phyloP scores from a whole-genome alignment of 352 stramenopile genomes.

The Pythium guiyangense region DNA sequence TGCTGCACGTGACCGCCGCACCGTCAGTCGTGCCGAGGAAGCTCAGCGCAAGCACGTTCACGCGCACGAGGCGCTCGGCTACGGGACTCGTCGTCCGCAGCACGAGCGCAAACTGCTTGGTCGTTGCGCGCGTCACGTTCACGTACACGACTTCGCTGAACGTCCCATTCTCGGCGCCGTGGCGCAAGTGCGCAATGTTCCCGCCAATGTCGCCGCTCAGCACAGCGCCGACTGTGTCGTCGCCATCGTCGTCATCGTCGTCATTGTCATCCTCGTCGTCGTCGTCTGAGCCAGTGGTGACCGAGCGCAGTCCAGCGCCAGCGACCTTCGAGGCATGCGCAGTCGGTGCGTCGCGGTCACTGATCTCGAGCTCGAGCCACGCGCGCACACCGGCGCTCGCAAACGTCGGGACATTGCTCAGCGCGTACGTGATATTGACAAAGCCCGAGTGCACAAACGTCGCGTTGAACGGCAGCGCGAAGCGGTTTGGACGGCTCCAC shows the following conservation, averaged over 20 bases:
- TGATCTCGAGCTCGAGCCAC: conserved; percentile 69
- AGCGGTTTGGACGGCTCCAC: conserved; percentile 29
- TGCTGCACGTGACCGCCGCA: conserved; percentile 44
- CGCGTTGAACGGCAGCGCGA: conserved; percentile 48
- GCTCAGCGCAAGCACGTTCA: conserved; percentile 43
- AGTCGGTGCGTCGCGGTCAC: conserved; percentile 14
- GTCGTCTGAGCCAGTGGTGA: neutral
- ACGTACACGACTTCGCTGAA: conserved; percentile 51
- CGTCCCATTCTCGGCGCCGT: conserved; percentile 65
- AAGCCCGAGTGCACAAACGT: conserved; percentile 46
- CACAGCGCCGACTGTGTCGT: conserved; percentile 7
- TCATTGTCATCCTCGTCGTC: conserved; percentile 10
- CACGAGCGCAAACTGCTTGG: conserved; percentile 57
- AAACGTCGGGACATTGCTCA: conserved; percentile 63
- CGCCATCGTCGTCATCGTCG: conserved; percentile 20
- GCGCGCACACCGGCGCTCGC: conserved; percentile 44
- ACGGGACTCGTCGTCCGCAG: conserved; percentile 43
- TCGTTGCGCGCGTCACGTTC: conserved; percentile 33
- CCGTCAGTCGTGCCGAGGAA: conserved; percentile 50
- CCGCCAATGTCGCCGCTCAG: conserved; percentile 20
- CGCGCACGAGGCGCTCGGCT: conserved; percentile 40
- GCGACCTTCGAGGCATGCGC: neutral
- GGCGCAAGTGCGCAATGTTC: conserved; percentile 42
- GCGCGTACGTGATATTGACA: conserved; percentile 61
- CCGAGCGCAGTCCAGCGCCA: neutral